phyloP scores from a whole-genome alignment of 2,329 filamentous ascomycete species.

The Tolypocladium pustulatum region DNA sequence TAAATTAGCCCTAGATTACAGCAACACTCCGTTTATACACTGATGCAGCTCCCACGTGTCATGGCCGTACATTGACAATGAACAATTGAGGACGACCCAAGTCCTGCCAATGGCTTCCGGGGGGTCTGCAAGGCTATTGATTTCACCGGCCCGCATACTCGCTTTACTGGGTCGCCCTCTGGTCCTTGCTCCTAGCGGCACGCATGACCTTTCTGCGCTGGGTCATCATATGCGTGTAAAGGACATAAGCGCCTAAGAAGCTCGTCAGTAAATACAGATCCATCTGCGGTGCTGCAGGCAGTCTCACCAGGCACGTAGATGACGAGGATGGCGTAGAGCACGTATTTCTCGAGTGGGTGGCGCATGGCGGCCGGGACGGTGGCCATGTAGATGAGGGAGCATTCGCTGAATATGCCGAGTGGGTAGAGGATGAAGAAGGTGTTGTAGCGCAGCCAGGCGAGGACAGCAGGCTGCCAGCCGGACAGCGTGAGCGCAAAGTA shows the following conservation, averaged over 20 bases:
- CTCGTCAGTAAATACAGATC: constrained; percentile 1
- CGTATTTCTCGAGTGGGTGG: constrained; percentile 41
- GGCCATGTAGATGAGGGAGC: constrained; percentile 64
- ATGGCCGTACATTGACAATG: not conserved
- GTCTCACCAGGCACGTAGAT: constrained; percentile 71
- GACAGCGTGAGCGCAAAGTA: constrained; percentile 74
- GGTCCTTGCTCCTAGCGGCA: constrained; percentile 39
- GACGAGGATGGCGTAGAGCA: constrained; percentile 54
- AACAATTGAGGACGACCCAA: not conserved
- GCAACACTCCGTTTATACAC: not conserved
- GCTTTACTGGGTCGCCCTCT: constrained; percentile 29
- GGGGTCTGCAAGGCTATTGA: not conserved
- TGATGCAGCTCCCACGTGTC: not conserved
- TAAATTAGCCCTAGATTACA: not conserved
- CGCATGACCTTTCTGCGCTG: constrained; percentile 75
- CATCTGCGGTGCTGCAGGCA: not conserved
- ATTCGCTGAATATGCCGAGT: constrained; percentile 81
- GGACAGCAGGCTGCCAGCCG: constrained; percentile 47
- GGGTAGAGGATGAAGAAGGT: constrained; percentile 92
- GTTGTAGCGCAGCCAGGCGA: constrained; percentile 83
- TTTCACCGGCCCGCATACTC: not conserved
- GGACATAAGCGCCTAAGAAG: constrained; percentile 55
- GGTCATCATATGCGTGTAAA: constrained; percentile 92
- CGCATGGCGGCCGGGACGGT: constrained; percentile 44
- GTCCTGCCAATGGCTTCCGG: not conserved